Percentiles rank a stretch among this genome's conserved stretches.
Conservation (phyloP, 2,329 filamentous ascomycete species). For the Onygenales sp. region DNA sequence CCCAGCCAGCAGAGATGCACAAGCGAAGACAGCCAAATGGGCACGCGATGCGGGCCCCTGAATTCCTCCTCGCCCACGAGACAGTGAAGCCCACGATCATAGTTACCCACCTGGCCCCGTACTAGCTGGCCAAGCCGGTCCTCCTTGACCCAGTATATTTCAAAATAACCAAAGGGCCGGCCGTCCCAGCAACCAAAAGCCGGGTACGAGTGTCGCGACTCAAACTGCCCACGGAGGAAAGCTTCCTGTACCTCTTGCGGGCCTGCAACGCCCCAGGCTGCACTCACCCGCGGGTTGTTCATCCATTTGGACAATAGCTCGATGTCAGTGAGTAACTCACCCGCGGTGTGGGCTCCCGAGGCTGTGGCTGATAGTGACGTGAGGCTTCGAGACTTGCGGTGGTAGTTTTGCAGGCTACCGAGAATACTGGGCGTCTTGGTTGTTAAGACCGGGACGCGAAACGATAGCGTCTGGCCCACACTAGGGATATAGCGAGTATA, state of each 20-base stretch:
- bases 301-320: constrained; percentile 80
- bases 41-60: constrained; percentile 64
- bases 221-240: constrained; percentile 59
- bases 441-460: constrained; percentile 70
- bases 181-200: constrained; percentile 91
- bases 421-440: constrained; percentile 32
- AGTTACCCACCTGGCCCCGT: constrained; percentile 58
- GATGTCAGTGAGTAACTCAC: constrained; percentile 44
- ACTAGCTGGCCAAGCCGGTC: constrained; percentile 66
- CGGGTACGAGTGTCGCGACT: constrained; percentile 69
- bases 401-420: constrained; percentile 17
- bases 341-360: not conserved
- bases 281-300: constrained; percentile 69
- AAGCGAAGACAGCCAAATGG: constrained; percentile 71
- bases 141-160: constrained; percentile 97
- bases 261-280: constrained; percentile 70
- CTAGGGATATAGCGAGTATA: constrained; percentile 83
- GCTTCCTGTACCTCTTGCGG: constrained; percentile 48
- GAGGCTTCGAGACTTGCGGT: constrained; percentile 10
- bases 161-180: constrained; percentile 92
- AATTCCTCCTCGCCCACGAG: constrained; percentile 90
- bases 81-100: constrained; percentile 80
- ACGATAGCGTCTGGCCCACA: constrained; percentile 73
- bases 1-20: constrained; percentile 77
- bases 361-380: not conserved